phyloP scores from a whole-genome alignment of 768 basidiomycete genomes.

The Mycena epipterygia region DNA sequence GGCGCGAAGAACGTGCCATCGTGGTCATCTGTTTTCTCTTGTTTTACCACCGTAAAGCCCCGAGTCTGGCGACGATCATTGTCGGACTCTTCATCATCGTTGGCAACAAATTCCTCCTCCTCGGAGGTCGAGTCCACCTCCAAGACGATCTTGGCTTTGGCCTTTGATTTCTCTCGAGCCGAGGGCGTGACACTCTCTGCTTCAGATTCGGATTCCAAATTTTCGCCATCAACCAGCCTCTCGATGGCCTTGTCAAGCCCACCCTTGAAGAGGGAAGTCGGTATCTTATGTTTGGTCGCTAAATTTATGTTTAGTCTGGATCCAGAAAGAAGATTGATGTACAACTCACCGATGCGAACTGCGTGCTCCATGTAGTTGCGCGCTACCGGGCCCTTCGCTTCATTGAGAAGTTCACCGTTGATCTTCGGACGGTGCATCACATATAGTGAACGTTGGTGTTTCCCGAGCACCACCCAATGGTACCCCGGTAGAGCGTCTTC shows the following conservation, averaged over 20 bases:
- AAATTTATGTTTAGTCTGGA: too few relatives aligned
- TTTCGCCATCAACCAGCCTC: not conserved
- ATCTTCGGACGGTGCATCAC: not conserved
- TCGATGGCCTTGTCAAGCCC: not conserved
- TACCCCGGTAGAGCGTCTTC: not conserved
- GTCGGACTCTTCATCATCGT: not conserved
- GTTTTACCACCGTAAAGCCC: not conserved
- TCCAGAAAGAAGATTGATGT: not conserved
- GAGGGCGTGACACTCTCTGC: not conserved
- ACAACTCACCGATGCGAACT: not conserved
- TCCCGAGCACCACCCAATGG: not conserved
- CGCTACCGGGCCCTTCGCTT: not conserved
- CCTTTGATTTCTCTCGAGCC: not conserved
- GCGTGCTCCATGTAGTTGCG: not conserved
- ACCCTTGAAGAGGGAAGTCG: not conserved
- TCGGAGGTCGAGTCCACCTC: not conserved
- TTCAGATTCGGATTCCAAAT: not conserved
- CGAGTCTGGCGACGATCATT: too few relatives aligned
- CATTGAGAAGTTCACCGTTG: not conserved
- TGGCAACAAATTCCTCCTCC: not conserved
- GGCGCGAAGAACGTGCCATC: not conserved
- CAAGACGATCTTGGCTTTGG: too few relatives aligned
- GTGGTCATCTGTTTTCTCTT: not conserved
- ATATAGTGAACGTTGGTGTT: not conserved
- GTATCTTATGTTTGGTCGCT: conserved; percentile 7